Percentiles rank a stretch among this genome's conserved stretches.
Conservation (phyloP, 345 rosid genomes). For the Citrus medica region DNA sequence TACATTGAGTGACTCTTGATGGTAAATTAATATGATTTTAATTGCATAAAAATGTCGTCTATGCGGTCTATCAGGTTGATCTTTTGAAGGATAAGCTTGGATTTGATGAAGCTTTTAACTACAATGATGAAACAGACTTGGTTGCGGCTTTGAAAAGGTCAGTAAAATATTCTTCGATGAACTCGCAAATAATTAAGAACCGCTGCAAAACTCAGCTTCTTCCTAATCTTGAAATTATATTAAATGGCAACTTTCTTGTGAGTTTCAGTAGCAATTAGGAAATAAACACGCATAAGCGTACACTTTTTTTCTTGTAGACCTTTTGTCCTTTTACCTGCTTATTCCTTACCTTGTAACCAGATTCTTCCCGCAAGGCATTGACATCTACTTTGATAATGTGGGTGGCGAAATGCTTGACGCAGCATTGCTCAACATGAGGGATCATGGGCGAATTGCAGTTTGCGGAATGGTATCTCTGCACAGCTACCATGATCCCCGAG, state of each 20-base stretch:
- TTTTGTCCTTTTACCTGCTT: neutral
- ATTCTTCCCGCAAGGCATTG: slow-evolving; percentile 62
- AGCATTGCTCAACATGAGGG: slow-evolving; percentile 60
- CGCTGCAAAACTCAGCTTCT: neutral
- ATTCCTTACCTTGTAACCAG: slow-evolving; percentile 21
- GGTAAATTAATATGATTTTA: neutral
- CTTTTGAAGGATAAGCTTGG: slow-evolving; percentile 56
- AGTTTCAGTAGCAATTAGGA: neutral
- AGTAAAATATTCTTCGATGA: neutral
- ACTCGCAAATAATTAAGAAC: neutral
- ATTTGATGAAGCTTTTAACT: slow-evolving; percentile 76
- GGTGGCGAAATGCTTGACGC: slow-evolving; percentile 75
- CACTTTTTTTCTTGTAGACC: neutral
- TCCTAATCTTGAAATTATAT: neutral
- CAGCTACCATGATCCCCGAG: slow-evolving; percentile 32
- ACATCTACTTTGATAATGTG: slow-evolving; percentile 73
- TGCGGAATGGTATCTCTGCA: slow-evolving; percentile 70
- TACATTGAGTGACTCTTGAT: neutral
- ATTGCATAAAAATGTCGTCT: neutral
- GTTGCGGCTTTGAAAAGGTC: slow-evolving; percentile 65
- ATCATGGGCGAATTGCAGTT: slow-evolving; percentile 57
- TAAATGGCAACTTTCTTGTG: neutral
- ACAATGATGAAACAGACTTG: slow-evolving; percentile 55
- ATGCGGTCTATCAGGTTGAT: slow-evolving; percentile 44
- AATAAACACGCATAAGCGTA: neutral